Evolutionary conservation across 2,329 filamentous ascomycete genomes (phyloP), one percentile per base, ranked within the genome.

Genomic region (Mycocentrospora acerina): DNA sequence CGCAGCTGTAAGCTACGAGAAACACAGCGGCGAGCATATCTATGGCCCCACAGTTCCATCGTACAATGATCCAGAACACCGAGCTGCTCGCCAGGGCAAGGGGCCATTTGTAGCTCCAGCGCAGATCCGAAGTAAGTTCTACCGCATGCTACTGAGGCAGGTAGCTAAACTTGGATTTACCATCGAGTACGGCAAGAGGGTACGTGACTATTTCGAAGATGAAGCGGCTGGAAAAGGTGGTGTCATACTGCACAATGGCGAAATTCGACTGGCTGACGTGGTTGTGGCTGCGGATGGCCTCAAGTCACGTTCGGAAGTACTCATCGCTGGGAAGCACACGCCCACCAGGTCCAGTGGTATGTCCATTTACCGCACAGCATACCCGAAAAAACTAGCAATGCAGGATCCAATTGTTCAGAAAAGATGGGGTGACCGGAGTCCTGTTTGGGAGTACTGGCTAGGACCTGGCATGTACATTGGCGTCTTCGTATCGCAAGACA

Each of bases 11-110:
- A 29, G 9, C 10, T 38, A 38, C 16, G 24, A 69, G 57, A 74
- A 72, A 56, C 72, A 76, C 48, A 66, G 59, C 34, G 73, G 73
- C 22, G 66, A 71, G 40, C 59, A 52, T 24, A 70, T 73, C 13
- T 29, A 29, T 12, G 36, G 36, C 2, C 36, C 36, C 3, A 33
- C 36, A 2, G 29, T 33, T n/a, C 29, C 24, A 14, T 17, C 12
- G 11, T 38, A 15, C 24, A 38, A 38, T n/a, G 36, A 38, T 7
- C 29, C 36, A 4, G 29, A 38, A 25, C 18, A 38, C 19, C 5
- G 5, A 22, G 19, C 19, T 6, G 5, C 19, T 9, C 19, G 19
- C 5, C 5, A 9, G 9, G 19, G 19, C 5, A 22, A 22, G 19
- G 19, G 19, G 9, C 19, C 19, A 22, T 22, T 7, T 30, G 24